phyloP scores from a whole-genome alignment of 352 stramenopile species.

The Aphanomyces euteiches region DNA sequence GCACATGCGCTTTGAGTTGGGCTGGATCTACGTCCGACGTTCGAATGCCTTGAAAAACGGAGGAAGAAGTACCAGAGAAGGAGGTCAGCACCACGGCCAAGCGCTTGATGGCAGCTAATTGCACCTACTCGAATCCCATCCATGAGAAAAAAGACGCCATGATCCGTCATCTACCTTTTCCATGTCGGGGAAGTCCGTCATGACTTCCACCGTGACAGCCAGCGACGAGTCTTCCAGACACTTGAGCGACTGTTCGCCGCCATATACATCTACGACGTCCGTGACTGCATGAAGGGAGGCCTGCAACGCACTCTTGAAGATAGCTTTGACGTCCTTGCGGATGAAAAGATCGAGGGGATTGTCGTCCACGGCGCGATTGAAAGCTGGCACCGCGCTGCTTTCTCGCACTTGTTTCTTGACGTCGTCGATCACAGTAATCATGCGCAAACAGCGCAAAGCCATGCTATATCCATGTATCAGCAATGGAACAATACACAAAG shows the following conservation, averaged over 20 bases:
- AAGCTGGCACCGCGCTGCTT: conserved; percentile 38
- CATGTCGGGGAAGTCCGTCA: conserved; percentile 54
- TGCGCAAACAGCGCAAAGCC: conserved; percentile 55
- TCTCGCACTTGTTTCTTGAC: conserved; percentile 47
- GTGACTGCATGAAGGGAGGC: too few species aligned
- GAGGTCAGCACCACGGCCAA: neutral
- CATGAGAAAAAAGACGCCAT: neutral
- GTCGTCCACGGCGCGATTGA: conserved; percentile 53
- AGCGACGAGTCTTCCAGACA: conserved; percentile 58
- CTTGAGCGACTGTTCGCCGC: conserved; percentile 61
- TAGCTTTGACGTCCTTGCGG: conserved; percentile 67
- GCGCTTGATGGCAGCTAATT: conserved; percentile 25
- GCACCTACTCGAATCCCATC: neutral
- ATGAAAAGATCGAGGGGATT: conserved; percentile 71
- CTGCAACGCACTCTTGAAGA: conserved; percentile 41
- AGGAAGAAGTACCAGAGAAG: neutral
- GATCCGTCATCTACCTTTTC: conserved; percentile 11
- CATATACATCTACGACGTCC: conserved; percentile 40
- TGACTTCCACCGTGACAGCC: conserved; percentile 55
- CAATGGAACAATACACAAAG: neutral
- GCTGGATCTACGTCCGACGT: neutral
- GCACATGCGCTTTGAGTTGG: neutral
- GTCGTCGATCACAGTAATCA: conserved; percentile 59
- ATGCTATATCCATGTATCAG: conserved; percentile 31
- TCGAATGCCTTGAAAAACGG: neutral